Conservation (phyloP, 208 protist species). For the Strigomonas culicis region DNA sequence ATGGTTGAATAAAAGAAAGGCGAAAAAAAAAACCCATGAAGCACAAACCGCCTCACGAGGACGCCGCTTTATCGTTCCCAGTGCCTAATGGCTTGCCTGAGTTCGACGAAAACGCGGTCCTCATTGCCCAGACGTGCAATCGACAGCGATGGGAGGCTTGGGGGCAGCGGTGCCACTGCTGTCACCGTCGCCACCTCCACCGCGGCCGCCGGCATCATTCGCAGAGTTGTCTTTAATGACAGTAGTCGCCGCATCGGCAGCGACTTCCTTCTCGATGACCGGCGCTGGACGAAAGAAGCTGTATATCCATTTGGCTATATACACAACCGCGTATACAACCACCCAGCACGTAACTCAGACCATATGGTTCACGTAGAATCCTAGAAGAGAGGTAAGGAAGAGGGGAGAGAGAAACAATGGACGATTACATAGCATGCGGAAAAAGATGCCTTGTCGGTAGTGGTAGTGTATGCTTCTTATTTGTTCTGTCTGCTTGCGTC, state of each 20-base stretch:
- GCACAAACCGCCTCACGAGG: background rate
- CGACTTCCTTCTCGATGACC: background rate
- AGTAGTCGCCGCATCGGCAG: background rate
- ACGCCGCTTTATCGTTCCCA: background rate
- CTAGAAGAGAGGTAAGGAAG: background rate
- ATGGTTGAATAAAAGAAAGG: background rate
- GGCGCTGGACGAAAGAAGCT: conserved; percentile 15
- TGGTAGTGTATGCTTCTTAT: conserved; percentile 1
- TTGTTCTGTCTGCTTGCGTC: background rate
- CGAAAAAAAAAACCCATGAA: background rate
- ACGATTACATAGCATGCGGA: too few relatives aligned
- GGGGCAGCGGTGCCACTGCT: background rate
- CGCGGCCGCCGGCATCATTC: background rate
- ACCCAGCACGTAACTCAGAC: conserved; percentile 53
- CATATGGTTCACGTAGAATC: conserved; percentile 18
- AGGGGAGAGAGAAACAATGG: background rate
- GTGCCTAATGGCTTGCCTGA: background rate
- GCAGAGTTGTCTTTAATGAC: too few relatives aligned
- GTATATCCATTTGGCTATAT: conserved; percentile 25
- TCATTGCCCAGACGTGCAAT: conserved; percentile 22
- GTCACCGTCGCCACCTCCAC: background rate
- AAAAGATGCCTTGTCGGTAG: background rate
- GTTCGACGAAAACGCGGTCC: conserved; percentile 17
- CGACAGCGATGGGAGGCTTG: background rate
- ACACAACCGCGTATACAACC: conserved; percentile 34